phyloP scores from a whole-genome alignment of 345 rosid genomes.

The Litchi chinensis region DNA sequence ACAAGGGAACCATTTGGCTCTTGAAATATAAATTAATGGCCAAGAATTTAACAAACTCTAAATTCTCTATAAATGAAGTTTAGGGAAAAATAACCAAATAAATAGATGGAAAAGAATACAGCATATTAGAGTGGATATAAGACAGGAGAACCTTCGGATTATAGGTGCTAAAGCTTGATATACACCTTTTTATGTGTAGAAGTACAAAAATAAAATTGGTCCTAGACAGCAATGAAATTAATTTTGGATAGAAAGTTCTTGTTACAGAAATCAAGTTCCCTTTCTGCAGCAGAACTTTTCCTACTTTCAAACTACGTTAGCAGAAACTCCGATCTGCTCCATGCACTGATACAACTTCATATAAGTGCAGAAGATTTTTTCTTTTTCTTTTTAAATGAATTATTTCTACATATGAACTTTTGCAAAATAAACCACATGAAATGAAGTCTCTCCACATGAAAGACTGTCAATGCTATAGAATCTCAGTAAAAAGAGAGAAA shows the following conservation, averaged over 20 bases:
- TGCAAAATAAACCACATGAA: not conserved
- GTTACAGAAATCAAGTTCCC: not conserved
- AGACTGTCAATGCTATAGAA: not conserved
- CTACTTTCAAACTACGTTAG: not conserved
- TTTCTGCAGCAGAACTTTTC: not conserved
- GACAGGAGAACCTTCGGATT: not conserved
- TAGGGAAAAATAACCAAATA: not conserved
- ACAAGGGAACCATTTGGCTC: not conserved
- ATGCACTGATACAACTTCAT: not conserved
- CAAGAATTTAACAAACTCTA: not conserved
- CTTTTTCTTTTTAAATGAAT: not conserved
- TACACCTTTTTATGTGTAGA: not conserved
- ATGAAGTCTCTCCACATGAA: not conserved
- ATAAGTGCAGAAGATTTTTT: not conserved
- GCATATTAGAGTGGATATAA: too few species aligned
- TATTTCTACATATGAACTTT: not conserved
- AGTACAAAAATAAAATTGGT: not conserved
- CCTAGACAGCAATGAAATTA: not conserved
- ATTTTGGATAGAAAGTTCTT: not conserved
- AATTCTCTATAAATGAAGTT: not conserved
- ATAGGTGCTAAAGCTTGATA: not conserved
- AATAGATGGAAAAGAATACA: not conserved
- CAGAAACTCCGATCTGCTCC: not conserved
- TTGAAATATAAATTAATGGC: not conserved
- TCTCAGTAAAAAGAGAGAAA: not conserved